Evolutionary conservation across 306 rosid genomes (phyloP).

Genomic region (Senna siamea): DNA sequence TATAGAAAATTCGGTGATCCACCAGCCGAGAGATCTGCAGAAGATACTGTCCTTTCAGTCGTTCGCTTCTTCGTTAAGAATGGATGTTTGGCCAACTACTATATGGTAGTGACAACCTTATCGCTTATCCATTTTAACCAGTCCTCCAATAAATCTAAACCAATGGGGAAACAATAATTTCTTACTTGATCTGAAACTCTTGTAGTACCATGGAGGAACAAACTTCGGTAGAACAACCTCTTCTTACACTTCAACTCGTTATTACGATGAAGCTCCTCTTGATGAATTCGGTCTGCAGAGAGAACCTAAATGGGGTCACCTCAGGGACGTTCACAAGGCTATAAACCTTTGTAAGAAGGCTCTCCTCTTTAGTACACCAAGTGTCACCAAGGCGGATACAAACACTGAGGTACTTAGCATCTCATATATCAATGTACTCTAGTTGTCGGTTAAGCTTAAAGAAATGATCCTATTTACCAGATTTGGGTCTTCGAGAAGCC

Average conservation of each 20-base stretch:
- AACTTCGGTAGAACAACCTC: conserved; percentile 90
- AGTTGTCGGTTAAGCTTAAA: neutral
- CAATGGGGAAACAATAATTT: neutral
- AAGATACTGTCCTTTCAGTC: conserved; percentile 83
- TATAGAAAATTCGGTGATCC: conserved; percentile 91
- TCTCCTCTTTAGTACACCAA: conserved; percentile 48
- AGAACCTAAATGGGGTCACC: conserved; percentile 93
- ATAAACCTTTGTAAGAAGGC: conserved; percentile 66
- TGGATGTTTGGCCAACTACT: conserved; percentile 80
- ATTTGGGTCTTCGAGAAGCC: conserved; percentile 54
- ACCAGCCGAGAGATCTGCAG: conserved; percentile 88
- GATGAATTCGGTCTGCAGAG: conserved; percentile 83
- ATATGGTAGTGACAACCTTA: conserved; percentile 63
- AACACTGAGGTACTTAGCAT: conserved; percentile 54
- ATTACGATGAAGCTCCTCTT: conserved; percentile 96
- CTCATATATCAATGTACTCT: neutral
- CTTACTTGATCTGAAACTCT: conserved; percentile 33
- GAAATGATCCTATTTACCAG: conserved; percentile 47
- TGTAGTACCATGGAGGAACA: conserved; percentile 96
- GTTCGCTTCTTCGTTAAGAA: conserved; percentile 86
- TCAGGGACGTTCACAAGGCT: conserved; percentile 79
- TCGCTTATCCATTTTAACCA: too few relatives aligned
- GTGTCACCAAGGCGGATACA: conserved; percentile 34
- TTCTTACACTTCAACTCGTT: conserved; percentile 75
- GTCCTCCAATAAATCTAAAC: too few relatives aligned